A percentile compares a stretch with the other conserved stretches of the same genome.
These are phyloP conservation scores for Vachellia collinsii DNA, from an alignment of 306 rosid species.

Conservation along the genomic window DNA sequence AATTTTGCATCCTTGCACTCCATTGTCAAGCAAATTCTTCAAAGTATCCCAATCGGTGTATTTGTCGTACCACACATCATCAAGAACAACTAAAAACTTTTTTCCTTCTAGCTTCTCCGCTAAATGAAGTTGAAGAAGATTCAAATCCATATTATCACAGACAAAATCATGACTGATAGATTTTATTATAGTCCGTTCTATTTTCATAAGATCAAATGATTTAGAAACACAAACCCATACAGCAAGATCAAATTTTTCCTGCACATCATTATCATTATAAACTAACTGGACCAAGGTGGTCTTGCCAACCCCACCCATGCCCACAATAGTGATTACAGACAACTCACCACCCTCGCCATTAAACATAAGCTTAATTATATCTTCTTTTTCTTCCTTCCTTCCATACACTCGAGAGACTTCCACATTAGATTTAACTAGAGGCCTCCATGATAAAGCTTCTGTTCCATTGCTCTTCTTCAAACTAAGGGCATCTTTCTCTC, in stretches of 20 bases:
- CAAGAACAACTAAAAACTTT: slow-evolving; percentile 29
- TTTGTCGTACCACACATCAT: slow-evolving; percentile 36
- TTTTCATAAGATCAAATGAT: not conserved
- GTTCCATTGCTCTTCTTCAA: not conserved
- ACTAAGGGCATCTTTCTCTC: not conserved
- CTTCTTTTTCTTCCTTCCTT: not conserved
- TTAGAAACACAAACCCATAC: not conserved
- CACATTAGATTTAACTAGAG: not conserved
- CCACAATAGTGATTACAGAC: not conserved
- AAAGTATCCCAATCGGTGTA: not conserved
- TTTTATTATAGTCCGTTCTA: not conserved
- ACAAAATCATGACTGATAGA: not conserved
- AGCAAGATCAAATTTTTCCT: not conserved
- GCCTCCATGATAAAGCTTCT: not conserved
- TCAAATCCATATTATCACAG: not conserved
- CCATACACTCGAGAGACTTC: not conserved
- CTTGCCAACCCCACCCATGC: not conserved
- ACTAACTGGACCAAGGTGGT: slow-evolving; percentile 24
- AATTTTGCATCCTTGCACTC: slow-evolving; percentile 25
- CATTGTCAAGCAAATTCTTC: not conserved
- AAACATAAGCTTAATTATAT: not conserved
- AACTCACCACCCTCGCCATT: not conserved
- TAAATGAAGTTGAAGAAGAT: slow-evolving; percentile 14
- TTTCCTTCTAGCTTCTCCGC: not conserved
- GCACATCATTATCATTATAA: slow-evolving; percentile 19